phyloP scores from a whole-genome alignment of 2,329 filamentous ascomycete genomes.

The Samsoniella hepiali region DNA sequence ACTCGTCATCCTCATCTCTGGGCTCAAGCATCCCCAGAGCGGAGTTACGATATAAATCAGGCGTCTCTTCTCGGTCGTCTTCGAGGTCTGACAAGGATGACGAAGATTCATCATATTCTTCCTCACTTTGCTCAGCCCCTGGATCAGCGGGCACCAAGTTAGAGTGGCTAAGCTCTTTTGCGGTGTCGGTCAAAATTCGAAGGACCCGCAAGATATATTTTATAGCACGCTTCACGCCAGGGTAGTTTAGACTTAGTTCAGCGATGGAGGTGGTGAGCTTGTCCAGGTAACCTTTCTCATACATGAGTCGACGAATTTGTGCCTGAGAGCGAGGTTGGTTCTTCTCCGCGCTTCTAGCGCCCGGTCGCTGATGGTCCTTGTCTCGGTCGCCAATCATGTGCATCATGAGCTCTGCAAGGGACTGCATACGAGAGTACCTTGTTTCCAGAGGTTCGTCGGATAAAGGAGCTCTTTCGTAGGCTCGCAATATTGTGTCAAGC shows the following conservation, averaged over 20 bases:
- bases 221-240: conserved; percentile 86
- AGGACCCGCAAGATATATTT: conserved; percentile 94
- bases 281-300: conserved; percentile 92
- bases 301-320: conserved; percentile 92
- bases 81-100: conserved; percentile 80
- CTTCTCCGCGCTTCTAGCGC: conserved; percentile 38
- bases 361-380: conserved; percentile 49
- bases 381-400: conserved; percentile 84
- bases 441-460: conserved; percentile 77
- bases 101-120: conserved; percentile 82
- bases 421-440: conserved; percentile 85
- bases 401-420: conserved; percentile 86
- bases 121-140: conserved; percentile 68
- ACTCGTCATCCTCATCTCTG: conserved; percentile 75
- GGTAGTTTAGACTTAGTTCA: conserved; percentile 93
- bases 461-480: conserved; percentile 81
- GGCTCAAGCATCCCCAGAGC: conserved; percentile 92
- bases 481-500: conserved; percentile 85
- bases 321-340: conserved; percentile 61
- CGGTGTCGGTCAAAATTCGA: conserved; percentile 81
- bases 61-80: conserved; percentile 87
- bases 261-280: conserved; percentile 88
- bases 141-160: conserved; percentile 68
- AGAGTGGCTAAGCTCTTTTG: conserved; percentile 77
- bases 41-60: conserved; percentile 94